Conservation (phyloP, 768 basidiomycete genomes). For the Suillus tomentosus region DNA sequence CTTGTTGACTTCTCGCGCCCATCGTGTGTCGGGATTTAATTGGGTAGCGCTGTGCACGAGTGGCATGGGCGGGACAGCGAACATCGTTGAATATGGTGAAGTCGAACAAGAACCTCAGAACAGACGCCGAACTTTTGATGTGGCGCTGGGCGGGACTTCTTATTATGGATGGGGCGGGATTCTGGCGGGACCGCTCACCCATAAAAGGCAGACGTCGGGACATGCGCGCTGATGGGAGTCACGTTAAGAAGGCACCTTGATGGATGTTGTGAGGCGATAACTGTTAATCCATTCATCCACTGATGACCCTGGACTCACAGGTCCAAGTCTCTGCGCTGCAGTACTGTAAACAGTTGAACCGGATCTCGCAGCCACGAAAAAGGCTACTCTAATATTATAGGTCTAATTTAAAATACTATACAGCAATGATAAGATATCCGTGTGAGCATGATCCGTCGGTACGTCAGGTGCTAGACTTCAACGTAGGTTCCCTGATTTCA, state of each 20-base stretch:
- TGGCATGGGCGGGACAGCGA: slow-evolving; percentile 30
- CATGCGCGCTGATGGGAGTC: slow-evolving; percentile 23
- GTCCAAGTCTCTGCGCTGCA: not conserved
- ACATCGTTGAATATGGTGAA: slow-evolving; percentile 24
- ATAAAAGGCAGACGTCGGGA: slow-evolving; percentile 24
- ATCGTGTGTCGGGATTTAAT: not conserved
- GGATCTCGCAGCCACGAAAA: not conserved
- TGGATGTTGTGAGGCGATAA: not conserved
- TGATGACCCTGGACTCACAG: not conserved
- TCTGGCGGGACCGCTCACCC: slow-evolving; percentile 18
- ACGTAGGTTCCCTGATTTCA: slow-evolving; percentile 7
- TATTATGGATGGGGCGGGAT: slow-evolving; percentile 19
- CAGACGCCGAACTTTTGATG: slow-evolving; percentile 12
- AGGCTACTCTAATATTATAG: not conserved
- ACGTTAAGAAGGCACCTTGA: not conserved
- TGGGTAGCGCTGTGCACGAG: slow-evolving; percentile 8
- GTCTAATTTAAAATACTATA: slow-evolving; percentile 1
- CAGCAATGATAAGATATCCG: not conserved
- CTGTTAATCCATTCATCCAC: not conserved
- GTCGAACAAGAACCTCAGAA: slow-evolving; percentile 12
- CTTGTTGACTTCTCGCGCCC: slow-evolving; percentile 2
- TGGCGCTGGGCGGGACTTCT: slow-evolving; percentile 19
- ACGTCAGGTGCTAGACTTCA: not conserved
- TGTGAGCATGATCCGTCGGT: not conserved
- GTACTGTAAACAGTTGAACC: not conserved